A percentile compares a stretch with the other conserved stretches of the same genome.
These are phyloP conservation scores for Sporisorium iseilematis-ciliati DNA, from an alignment of 1,284 basidiomycete species.

Conservation along the genomic window DNA sequence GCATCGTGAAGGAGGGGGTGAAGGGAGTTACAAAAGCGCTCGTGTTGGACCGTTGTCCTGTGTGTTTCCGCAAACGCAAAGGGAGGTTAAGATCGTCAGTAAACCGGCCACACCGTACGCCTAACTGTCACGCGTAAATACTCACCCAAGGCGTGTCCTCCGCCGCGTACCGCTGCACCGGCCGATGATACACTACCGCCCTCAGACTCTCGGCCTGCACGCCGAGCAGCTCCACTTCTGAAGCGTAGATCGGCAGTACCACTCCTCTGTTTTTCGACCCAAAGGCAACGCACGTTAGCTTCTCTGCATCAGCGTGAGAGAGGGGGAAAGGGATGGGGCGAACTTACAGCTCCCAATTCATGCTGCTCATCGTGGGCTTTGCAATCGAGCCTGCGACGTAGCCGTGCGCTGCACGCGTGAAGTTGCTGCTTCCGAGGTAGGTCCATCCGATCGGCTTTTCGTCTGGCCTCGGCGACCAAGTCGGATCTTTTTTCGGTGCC, in stretches of 20 bases:
- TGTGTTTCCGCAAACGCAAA: background rate
- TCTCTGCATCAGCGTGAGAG: background rate
- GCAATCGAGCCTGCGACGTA: constrained; percentile 48
- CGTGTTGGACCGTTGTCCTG: constrained; percentile 21
- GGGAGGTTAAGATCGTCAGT: background rate
- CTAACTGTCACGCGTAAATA: background rate
- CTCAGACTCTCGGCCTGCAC: constrained; percentile 34
- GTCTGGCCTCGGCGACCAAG: constrained; percentile 6
- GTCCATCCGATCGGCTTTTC: constrained; percentile 57
- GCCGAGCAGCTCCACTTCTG: constrained; percentile 39
- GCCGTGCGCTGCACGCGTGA: constrained; percentile 67
- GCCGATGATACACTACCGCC: constrained; percentile 55
- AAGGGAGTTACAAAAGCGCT: background rate
- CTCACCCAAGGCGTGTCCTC: constrained; percentile 59
- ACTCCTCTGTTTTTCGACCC: constrained; percentile 38
- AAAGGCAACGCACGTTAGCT: constrained; percentile 1
- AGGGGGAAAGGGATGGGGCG: background rate
- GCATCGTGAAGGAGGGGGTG: too few species aligned
- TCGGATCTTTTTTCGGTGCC: background rate
- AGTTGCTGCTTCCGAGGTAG: constrained; percentile 65
- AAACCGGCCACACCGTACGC: too few species aligned
- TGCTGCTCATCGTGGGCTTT: constrained; percentile 37
- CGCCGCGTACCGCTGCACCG: constrained; percentile 37
- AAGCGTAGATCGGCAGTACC: constrained; percentile 51
- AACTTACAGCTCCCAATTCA: constrained; percentile 65